Evolutionary conservation across 2,329 filamentous ascomycete genomes (phyloP).

Genomic region (Aspergillus piperis): DNA sequence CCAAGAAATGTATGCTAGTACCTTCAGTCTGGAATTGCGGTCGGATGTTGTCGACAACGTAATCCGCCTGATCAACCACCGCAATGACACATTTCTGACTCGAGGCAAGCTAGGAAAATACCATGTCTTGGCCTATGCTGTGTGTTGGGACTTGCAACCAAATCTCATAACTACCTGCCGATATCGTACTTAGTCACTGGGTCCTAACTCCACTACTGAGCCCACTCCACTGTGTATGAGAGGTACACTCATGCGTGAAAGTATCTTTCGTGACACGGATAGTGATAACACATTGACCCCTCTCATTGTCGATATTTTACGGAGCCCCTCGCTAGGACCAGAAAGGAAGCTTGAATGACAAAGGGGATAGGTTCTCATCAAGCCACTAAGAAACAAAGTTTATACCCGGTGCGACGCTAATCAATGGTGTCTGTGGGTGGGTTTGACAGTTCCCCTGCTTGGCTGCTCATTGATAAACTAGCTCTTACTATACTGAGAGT

Average conservation of each 20-base stretch:
- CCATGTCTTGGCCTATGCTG: not conserved
- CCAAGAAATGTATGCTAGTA: not conserved
- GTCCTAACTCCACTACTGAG: not conserved
- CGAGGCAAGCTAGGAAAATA: not conserved
- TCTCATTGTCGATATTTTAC: not conserved
- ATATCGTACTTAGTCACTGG: not conserved
- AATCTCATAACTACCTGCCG: not conserved
- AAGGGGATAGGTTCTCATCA: not conserved
- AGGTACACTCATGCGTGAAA: not conserved
- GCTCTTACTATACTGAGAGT: not conserved
- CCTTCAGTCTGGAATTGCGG: not conserved
- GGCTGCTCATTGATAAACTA: not conserved
- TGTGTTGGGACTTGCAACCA: not conserved
- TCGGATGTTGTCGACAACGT: slow-evolving; percentile 3
- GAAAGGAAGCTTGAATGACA: not conserved
- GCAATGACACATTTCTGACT: slow-evolving; percentile 18
- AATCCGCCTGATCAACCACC: not conserved
- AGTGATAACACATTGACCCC: not conserved
- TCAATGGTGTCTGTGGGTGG: not conserved
- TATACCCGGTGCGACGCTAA: slow-evolving; percentile 7
- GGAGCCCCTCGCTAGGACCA: not conserved
- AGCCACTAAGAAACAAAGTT: slow-evolving; percentile 1
- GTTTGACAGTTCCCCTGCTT: slow-evolving; percentile 13
- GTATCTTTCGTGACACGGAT: not conserved
- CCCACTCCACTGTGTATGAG: not conserved